Conservation (phyloP, 2,329 filamentous ascomycete genomes). For the Phyllosticta ampelicida region DNA sequence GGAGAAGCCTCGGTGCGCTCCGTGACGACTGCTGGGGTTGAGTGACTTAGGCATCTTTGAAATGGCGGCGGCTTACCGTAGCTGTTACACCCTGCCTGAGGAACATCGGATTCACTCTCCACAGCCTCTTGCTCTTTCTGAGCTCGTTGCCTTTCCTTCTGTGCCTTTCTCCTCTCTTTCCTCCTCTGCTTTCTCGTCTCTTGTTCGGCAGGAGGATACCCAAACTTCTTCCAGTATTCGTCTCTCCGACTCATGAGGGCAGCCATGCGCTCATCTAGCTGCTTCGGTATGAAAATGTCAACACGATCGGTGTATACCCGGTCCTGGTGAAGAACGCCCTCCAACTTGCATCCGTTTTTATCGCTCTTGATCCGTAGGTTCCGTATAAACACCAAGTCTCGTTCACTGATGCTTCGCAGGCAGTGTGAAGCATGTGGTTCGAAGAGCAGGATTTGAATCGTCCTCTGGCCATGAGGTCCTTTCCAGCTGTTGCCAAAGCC, state of each 20-base stretch:
- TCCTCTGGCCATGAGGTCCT: conserved; percentile 63
- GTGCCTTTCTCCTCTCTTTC: conserved; percentile 25
- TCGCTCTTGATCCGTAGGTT: conserved; percentile 61
- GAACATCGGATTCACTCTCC: conserved; percentile 2
- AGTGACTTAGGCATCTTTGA: no score
- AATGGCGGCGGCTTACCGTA: conserved; percentile 31
- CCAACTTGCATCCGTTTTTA: conserved; percentile 40
- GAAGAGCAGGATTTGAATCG: conserved; percentile 61
- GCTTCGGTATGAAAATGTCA: conserved; percentile 43
- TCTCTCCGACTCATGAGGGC: conserved; percentile 32
- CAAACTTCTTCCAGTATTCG: background rate
- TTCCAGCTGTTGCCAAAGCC: conserved; percentile 44
- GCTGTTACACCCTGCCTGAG: conserved; percentile 20
- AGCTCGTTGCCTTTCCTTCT: conserved; percentile 23
- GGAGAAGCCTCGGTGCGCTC: background rate
- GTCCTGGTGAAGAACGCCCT: conserved; percentile 62
- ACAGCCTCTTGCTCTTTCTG: conserved; percentile 22
- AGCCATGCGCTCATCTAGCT: conserved; percentile 36
- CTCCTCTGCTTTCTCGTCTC: conserved; percentile 22
- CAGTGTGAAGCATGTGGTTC: conserved; percentile 54
- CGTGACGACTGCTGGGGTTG: background rate
- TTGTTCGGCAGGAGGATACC: background rate
- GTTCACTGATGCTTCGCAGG: conserved; percentile 44
- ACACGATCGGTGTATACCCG: conserved; percentile 41
- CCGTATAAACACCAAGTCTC: conserved; percentile 52